These are phyloP conservation scores for Coemansia sp. DNA, from an alignment of 192 early-diverging fungal genomes.

Conservation along the genomic window DNA sequence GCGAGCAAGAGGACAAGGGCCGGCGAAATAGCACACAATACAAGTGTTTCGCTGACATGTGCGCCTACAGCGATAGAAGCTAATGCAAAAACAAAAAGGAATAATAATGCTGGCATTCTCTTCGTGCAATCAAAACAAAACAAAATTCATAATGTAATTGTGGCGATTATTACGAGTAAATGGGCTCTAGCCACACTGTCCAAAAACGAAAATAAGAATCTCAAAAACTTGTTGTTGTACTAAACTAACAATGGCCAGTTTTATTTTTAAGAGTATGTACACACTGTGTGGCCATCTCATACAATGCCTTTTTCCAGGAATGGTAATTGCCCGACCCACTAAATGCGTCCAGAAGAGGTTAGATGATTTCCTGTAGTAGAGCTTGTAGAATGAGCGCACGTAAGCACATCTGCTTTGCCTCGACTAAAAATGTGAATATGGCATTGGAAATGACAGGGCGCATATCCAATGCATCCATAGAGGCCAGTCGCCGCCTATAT, in stretches of 20 bases:
- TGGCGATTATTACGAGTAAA: constrained; percentile 5
- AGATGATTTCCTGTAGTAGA: neutral
- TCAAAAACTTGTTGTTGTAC: neutral
- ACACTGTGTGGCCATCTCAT: neutral
- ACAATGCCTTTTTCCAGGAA: neutral
- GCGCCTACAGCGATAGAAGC: neutral
- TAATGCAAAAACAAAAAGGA: neutral
- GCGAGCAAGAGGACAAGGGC: neutral
- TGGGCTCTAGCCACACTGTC: neutral
- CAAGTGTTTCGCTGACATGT: neutral
- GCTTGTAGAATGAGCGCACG: neutral
- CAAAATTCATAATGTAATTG: neutral
- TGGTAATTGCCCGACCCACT: neutral
- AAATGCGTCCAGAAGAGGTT: neutral
- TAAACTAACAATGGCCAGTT: neutral
- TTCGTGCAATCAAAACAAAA: constrained; percentile 8
- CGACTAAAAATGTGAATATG: neutral
- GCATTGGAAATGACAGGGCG: constrained; percentile 1
- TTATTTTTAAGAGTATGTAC: constrained; percentile 5
- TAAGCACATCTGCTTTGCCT: neutral
- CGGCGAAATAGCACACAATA: constrained; percentile 2
- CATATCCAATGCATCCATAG: neutral
- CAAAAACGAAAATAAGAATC: neutral
- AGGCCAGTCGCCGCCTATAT: neutral
- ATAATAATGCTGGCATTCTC: neutral